These are phyloP conservation scores for Parmales sp. DNA, from an alignment of 108 stramenopile genomes.

Conservation along the genomic window DNA sequence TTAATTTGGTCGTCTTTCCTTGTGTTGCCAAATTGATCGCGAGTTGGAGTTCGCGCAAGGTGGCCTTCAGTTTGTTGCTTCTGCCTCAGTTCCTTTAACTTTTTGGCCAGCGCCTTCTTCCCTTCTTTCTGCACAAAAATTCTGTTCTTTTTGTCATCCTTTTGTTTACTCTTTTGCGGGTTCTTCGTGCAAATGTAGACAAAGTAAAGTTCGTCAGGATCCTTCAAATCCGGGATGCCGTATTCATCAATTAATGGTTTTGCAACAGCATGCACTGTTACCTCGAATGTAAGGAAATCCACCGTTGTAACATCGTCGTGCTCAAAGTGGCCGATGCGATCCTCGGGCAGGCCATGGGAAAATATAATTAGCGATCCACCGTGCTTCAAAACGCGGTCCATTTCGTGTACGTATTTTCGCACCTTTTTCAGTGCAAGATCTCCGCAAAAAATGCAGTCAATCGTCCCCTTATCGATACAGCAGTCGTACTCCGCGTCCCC, in stretches of 20 bases:
- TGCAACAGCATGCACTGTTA: conserved; percentile 1
- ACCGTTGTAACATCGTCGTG: not conserved
- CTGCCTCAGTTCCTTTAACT: not conserved
- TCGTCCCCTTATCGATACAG: not conserved
- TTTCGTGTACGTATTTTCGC: not conserved
- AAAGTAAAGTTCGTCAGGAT: conserved; percentile 12
- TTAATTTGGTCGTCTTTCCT: not conserved
- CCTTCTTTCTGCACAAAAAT: not conserved
- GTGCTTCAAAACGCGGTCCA: conserved; percentile 11
- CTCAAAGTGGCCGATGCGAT: conserved; percentile 11
- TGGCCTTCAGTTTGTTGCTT: not conserved
- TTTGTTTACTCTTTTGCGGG: conserved; percentile 7
- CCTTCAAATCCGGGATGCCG: not conserved
- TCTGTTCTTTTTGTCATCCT: conserved; percentile 11
- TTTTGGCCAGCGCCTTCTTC: conserved; percentile 8
- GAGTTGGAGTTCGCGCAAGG: not conserved
- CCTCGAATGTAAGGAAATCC: not conserved
- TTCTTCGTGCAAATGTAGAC: conserved; percentile 14
- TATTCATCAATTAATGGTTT: not conserved
- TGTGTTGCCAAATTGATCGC: not conserved
- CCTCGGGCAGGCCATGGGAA: conserved; percentile 12
- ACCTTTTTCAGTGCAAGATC: not conserved
- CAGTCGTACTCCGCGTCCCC: conserved; percentile 4
- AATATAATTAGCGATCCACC: not conserved
- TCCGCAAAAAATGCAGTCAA: conserved; percentile 10